Percentiles rank a stretch among this genome's conserved stretches.
Evolutionary conservation across 768 basidiomycete genomes (phyloP).

Genomic region (Vararia minispora): DNA sequence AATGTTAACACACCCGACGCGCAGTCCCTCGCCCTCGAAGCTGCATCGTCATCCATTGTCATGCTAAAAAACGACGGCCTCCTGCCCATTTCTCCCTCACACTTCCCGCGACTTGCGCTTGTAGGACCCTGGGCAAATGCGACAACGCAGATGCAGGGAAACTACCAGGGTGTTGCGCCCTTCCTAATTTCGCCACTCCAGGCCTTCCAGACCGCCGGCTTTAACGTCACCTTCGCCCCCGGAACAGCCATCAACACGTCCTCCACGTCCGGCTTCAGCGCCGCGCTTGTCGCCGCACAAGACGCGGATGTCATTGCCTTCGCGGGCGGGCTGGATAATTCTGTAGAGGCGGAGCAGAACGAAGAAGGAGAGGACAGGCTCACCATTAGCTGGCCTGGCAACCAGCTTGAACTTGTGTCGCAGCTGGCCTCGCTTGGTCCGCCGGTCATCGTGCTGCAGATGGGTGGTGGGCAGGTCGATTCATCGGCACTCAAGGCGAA

Average conservation of each 20-base stretch:
- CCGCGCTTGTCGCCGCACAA: conserved; percentile 36
- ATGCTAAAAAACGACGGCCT: conserved; percentile 55
- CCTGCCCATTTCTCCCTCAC: conserved; percentile 35
- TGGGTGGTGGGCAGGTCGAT: conserved; percentile 49
- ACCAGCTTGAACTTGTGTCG: conserved; percentile 38
- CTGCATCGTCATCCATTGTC: conserved; percentile 43
- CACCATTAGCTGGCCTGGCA: conserved; percentile 43
- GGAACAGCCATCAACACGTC: conserved; percentile 32
- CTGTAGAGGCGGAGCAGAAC: conserved; percentile 40
- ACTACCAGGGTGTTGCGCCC: conserved; percentile 42
- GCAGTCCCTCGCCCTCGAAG: conserved; percentile 37
- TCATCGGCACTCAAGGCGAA: conserved; percentile 33
- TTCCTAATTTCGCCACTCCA: conserved; percentile 44
- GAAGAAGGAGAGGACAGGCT: conserved; percentile 33
- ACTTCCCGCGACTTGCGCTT: conserved; percentile 42
- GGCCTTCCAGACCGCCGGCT: conserved; percentile 37
- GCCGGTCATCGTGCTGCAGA: conserved; percentile 42
- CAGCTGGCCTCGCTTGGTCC: conserved; percentile 36
- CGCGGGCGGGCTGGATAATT: conserved; percentile 42
- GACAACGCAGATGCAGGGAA: conserved; percentile 45
- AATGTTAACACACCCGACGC: conserved; percentile 37
- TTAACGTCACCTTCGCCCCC: conserved; percentile 28
- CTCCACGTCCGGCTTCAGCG: conserved; percentile 35
- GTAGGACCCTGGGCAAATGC: conserved; percentile 52
- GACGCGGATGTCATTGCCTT: conserved; percentile 40